Percentiles rank a stretch among this genome's conserved stretches.
phyloP scores from a whole-genome alignment of 2,329 filamentous ascomycete genomes.

The Leptosphaerulina australis region DNA sequence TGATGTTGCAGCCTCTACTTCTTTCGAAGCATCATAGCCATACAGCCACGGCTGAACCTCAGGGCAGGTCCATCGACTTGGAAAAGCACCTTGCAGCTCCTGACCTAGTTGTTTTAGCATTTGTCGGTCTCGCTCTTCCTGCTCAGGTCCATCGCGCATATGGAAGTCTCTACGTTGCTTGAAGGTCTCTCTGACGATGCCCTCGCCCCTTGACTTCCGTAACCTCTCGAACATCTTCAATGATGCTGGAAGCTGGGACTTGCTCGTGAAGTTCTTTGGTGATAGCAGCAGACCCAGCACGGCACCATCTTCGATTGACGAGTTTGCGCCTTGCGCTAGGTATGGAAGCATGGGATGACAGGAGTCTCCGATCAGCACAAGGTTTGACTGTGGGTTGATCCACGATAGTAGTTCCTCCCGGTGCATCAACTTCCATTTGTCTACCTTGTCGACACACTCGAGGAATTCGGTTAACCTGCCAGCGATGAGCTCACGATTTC shows the following conservation, averaged over 20 bases:
- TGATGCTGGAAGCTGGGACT: conserved; percentile 43
- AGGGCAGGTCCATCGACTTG: conserved; percentile 61
- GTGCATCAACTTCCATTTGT: conserved; percentile 74
- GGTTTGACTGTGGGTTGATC: conserved; percentile 57
- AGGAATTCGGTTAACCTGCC: conserved; percentile 30
- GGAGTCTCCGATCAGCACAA: conserved; percentile 55
- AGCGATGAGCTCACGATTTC: conserved; percentile 6
- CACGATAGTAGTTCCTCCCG: conserved; percentile 43
- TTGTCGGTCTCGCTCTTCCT: conserved; percentile 62
- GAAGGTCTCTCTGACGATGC: conserved; percentile 68
- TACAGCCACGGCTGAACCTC: conserved; percentile 46
- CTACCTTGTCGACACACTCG: conserved; percentile 61
- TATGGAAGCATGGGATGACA: conserved; percentile 47
- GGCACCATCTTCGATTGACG: conserved; percentile 70
- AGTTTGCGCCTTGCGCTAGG: conserved; percentile 62
- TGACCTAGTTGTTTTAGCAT: conserved; percentile 63
- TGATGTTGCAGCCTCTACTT: conserved; percentile 32
- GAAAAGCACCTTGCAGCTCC: conserved; percentile 61
- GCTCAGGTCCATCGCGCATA: conserved; percentile 59
- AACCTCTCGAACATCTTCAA: conserved; percentile 55
- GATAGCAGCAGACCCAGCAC: conserved; percentile 64
- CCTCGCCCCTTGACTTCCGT: conserved; percentile 57
- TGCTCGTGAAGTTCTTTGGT: conserved; percentile 20
- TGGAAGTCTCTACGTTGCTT: conserved; percentile 53
- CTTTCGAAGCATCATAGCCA: conserved; percentile 43